Base-by-base conservation (phyloP, 805 yeast species). In the Candida xyloterini region DNA sequence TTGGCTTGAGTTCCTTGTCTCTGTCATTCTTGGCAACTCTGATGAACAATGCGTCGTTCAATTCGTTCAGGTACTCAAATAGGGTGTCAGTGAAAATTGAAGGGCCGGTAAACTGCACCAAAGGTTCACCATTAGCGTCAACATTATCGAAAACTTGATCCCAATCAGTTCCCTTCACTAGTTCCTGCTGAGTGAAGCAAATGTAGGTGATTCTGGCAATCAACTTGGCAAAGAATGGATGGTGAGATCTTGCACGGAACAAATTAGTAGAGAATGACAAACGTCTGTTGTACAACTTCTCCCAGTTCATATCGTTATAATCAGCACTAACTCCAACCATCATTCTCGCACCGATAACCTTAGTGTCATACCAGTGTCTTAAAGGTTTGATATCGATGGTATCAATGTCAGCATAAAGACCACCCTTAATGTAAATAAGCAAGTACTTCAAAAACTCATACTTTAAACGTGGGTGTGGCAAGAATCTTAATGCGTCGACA, bases 361-460 rank as follows among this genome's bases (percentile, higher is more conserved):
- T 32, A 11, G 52, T 43, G 15, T 48, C 49, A 29, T 47, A 46
- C 58, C 66, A 62, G 40, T 33, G 51, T 44, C 46, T 54, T 15
- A 62, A 38, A 1, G 81, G 81, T 43, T 70, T 77, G 37, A 73
- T 65, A 18, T 79, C 72, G 43, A 62, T 65, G 0, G 83, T 78
- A 53, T 79, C 84, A 25, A 78, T 74, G 53, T 79, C 84, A 3
- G 81, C 72, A 51, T 79, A 79, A 10, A 75, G 69, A n/a, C 84
- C 84, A 33, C 84, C 84, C 32, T 62, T 58, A 3, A 78, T 67
- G 43, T 54, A 76, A 5, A 78, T 49, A 6, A 76, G 64, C 43
- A 77, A 58, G 52, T 78, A 79, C 38, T 79, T 65, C 56, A 78
- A 68, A 47, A 76, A 74, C 53, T 76, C 81, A 65, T 71, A 72